Percentiles rank a stretch among this genome's conserved stretches.
Conservation (phyloP, 1,284 basidiomycete species). For the Cryptococcus neoformans region DNA sequence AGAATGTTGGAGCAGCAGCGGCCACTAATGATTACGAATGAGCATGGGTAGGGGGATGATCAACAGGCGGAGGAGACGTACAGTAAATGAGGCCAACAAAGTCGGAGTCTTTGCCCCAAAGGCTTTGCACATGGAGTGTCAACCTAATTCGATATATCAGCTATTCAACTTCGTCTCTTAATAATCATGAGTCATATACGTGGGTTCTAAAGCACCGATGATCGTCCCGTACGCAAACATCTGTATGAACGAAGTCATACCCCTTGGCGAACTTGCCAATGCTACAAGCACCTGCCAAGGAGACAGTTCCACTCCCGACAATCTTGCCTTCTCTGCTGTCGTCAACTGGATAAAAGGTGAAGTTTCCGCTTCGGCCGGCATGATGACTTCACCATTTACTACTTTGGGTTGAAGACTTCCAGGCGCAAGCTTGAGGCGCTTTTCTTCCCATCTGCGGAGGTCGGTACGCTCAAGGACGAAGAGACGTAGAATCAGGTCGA, state of each 20-base stretch:
- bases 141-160: slow-evolving; percentile 47
- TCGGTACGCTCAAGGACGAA: slow-evolving; percentile 53
- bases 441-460: slow-evolving; percentile 22
- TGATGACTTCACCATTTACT: background rate
- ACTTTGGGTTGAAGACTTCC: background rate
- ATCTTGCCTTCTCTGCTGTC: background rate
- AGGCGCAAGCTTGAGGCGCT: background rate
- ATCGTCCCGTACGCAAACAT: slow-evolving; percentile 60
- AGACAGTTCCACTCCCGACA: slow-evolving; percentile 26
- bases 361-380: background rate
- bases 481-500: slow-evolving; percentile 60
- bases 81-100: slow-evolving; percentile 66
- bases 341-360: background rate
- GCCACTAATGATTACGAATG: slow-evolving; percentile 50
- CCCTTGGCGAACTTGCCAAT: slow-evolving; percentile 58
- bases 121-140: slow-evolving; percentile 60
- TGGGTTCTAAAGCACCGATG: slow-evolving; percentile 36
- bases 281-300: slow-evolving; percentile 52
- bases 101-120: slow-evolving; percentile 60
- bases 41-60: background rate
- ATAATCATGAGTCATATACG: slow-evolving; percentile 17
- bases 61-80: slow-evolving; percentile 5
- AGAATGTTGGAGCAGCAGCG: slow-evolving; percentile 59
- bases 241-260: slow-evolving; percentile 56
- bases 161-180: background rate